Evolutionary conservation across 805 yeast species (phyloP), one percentile per base, ranked within the genome.

Genomic region (Candida jianshihensis): DNA sequence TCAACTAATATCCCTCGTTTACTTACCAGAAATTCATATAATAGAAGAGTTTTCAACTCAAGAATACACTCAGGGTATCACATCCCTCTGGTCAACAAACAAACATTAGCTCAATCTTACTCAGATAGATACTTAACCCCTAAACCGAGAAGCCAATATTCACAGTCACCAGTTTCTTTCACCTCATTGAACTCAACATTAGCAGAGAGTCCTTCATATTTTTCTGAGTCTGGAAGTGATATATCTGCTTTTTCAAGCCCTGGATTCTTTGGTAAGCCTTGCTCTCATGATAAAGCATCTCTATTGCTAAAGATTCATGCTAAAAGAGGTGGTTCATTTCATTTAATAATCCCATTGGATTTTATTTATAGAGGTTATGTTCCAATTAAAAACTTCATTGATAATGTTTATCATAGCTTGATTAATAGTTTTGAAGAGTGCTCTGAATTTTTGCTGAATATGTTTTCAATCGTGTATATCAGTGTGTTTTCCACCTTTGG

Each of bases 301-400:
- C 26, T 11, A 27, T 17, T 14, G 6, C 29, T 18, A 26, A 15
- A 17, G n/a, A 22, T 15, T 4, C n/a, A 3, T 9, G n/a, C 16
- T 14, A 28, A 21, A 15, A 12, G 10, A 20, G 18, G n/a, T n/a
- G 26, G 30, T 5, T 40, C 31, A 4, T 31, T 39, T 16, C 34
- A 32, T 17, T 35, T 45, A 15, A 41, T 36, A 29, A 44, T 44
- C 19, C 48, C 48, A 5, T 35, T 44, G n/a, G 40, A 38, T 21
- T 25, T 33, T n/a, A 15, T 44, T 10, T 35, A 31, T 16, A 11
- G 14, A 12, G 31, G 26, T 9, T 19, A 34, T 2, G 36, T 26
- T 16, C 39, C 3, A 33, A 38, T 28, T 8, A 21, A 20, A 11
- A 34, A 39, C 3, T 37, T 30, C 19, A 12, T 40, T 18, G 30